Base-by-base conservation (phyloP, 176 grass and related monocot genomes). In the Typha latifolia region DNA sequence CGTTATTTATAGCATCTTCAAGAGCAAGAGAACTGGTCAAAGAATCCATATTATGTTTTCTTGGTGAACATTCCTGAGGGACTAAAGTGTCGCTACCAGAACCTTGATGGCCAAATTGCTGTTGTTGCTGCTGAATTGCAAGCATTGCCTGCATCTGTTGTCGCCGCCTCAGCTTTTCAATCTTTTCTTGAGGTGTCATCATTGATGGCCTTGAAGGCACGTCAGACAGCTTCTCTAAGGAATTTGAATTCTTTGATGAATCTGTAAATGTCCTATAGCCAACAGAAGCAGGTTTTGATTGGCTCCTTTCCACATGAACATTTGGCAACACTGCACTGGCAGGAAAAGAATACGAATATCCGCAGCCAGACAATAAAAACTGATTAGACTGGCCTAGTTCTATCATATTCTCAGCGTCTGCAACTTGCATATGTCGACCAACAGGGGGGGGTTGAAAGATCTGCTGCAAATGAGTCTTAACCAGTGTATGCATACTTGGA, bases 161-260 rank as follows among this genome's bases (percentile, higher is more conserved):
- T 10, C 84, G 78, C 19, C 71, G 84, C 68, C 84, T 86, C 80
- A 91, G 69, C 57, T 91, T 91, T 76, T 91, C 88, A n/a, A 91
- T 91, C 74, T 91, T 91, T 81, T 91, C 88, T 72, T 86, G 84
- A 50, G 81, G 84, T 68, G 88, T 91, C 88, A 90, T 86, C 49
- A 13, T 90, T 21, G 74, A 47, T 70, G 62, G 47, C 62, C 68
- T 79, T 82, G 79, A 76, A 65, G 71, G 59, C 49, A 69, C 67
- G 69, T 89, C 78, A 52, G 80, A 66, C 49, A 61, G 65, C 32
- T 69, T 84, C 43, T 78, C 77, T 47, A 61, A 61, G 16, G 74
- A 75, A 67, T 73, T 79, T 27, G 74, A 63, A 66, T 62, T 48
- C 52, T 86, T 91, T 18, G 24, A 49, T 11, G 71, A 66, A 79